These are phyloP conservation scores for Podospora comata DNA, from an alignment of 495 filamentous ascomycete genomes.

Conservation along the genomic window DNA sequence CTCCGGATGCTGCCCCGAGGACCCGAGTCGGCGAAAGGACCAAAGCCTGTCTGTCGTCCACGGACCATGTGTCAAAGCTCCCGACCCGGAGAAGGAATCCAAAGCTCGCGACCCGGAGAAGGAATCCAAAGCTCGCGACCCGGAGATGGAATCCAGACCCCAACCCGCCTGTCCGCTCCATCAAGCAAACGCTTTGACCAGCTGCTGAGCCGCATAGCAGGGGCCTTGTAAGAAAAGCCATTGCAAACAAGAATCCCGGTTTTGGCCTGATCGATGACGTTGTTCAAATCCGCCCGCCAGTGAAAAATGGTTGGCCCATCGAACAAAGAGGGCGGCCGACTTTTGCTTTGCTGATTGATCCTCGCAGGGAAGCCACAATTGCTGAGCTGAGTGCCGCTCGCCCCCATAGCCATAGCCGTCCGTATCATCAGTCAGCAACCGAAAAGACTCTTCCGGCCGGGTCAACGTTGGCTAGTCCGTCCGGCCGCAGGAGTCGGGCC, in stretches of 20 bases:
- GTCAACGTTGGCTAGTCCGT: background rate
- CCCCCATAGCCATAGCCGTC: too few relatives aligned
- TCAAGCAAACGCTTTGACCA: background rate
- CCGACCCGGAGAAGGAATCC: background rate
- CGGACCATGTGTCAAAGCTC: background rate
- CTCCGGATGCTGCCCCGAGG: background rate
- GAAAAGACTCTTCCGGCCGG: background rate
- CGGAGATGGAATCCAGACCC: background rate
- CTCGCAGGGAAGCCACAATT: background rate
- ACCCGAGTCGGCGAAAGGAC: background rate
- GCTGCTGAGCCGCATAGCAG: constrained; percentile 1
- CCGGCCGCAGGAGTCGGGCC: background rate
- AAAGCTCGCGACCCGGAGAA: too few relatives aligned
- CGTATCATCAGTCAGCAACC: background rate
- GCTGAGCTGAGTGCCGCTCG: background rate
- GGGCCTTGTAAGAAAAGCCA: background rate
- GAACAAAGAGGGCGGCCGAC: background rate
- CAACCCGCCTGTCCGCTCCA: background rate
- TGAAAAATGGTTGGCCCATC: background rate
- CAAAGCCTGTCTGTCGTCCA: background rate
- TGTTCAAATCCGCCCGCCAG: background rate
- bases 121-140: too few relatives aligned
- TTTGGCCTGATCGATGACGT: background rate
- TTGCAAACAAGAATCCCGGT: background rate
- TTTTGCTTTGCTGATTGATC: background rate